phyloP scores from a whole-genome alignment of 345 rosid genomes.

The Ceriops zippeliana region DNA sequence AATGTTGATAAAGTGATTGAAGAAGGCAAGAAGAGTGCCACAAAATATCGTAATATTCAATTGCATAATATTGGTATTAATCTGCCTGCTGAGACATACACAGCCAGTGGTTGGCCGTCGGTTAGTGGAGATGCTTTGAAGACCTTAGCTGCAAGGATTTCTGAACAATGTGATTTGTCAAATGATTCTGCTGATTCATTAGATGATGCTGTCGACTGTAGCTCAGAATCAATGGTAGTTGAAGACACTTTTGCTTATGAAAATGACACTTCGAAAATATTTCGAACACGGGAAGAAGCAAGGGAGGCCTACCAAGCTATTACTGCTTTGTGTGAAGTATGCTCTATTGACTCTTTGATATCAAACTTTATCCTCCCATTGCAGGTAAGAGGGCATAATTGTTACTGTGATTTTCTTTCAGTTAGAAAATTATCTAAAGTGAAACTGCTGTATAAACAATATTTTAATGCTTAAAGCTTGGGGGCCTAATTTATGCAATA shows the following conservation, averaged over 20 bases:
- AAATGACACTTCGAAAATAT: conserved; percentile 44
- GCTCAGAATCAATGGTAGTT: conserved; percentile 16
- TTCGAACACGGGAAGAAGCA: conserved; percentile 51
- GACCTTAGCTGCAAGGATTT: conserved; percentile 71
- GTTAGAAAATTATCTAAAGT: no score
- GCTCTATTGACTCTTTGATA: conserved; percentile 85
- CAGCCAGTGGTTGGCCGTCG: conserved; percentile 87
- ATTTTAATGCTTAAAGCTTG: background rate
- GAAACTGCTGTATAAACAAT: no score
- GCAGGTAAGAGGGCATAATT: conserved; percentile 49
- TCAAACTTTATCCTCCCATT: conserved; percentile 92
- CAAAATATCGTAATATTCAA: conserved; percentile 61
- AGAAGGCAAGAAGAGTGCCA: conserved; percentile 77
- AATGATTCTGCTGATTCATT: conserved; percentile 33
- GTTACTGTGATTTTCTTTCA: no score
- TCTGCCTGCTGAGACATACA: conserved; percentile 56
- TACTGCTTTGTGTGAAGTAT: conserved; percentile 85
- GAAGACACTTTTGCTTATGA: conserved; percentile 52
- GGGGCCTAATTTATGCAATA: no score
- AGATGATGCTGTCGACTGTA: conserved; percentile 33
- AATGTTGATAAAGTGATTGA: conserved; percentile 71
- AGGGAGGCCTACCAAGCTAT: conserved; percentile 92
- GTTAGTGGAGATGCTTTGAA: conserved; percentile 72
- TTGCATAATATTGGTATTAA: conserved; percentile 44
- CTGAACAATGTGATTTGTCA: conserved; percentile 54